Percentiles rank a stretch among this genome's conserved stretches.
Evolutionary conservation across 148 eudicot species (phyloP).

Genomic region (Cornus suecica): DNA sequence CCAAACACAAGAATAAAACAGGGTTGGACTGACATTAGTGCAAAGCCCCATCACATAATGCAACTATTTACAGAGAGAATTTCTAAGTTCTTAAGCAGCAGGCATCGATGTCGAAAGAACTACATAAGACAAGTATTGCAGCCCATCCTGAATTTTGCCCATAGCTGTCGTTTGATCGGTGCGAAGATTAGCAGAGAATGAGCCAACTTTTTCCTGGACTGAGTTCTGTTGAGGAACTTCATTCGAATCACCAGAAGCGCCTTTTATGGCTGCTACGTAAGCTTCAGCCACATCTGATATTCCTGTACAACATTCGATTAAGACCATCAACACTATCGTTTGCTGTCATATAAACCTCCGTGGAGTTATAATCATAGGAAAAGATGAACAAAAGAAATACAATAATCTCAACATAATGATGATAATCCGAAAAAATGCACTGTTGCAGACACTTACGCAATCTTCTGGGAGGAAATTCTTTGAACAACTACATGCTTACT

Average conservation of each 20-base stretch:
- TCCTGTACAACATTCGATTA: constrained; percentile 40
- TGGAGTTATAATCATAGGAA: background rate
- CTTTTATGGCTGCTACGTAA: constrained; percentile 71
- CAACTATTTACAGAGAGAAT: background rate
- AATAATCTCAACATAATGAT: background rate
- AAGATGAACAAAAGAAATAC: background rate
- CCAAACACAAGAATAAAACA: background rate
- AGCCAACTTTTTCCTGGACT: constrained; percentile 64
- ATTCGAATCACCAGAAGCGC: constrained; percentile 40
- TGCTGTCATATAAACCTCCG: background rate
- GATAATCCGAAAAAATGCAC: background rate
- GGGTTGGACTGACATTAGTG: background rate
- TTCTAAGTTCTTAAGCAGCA: constrained; percentile 36
- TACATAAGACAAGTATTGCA: constrained; percentile 59
- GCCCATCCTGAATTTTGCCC: constrained; percentile 79
- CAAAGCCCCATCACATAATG: background rate
- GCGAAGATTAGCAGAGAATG: constrained; percentile 54
- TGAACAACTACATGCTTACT: background rate
- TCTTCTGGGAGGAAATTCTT: background rate
- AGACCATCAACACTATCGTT: background rate
- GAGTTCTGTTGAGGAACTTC: constrained; percentile 50
- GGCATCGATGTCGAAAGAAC: constrained; percentile 78
- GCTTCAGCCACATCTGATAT: constrained; percentile 91
- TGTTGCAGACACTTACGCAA: background rate
- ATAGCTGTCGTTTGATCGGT: constrained; percentile 57